Base-by-base conservation (phyloP, 331 rosid genomes). In the Phaseolus coccineus region DNA sequence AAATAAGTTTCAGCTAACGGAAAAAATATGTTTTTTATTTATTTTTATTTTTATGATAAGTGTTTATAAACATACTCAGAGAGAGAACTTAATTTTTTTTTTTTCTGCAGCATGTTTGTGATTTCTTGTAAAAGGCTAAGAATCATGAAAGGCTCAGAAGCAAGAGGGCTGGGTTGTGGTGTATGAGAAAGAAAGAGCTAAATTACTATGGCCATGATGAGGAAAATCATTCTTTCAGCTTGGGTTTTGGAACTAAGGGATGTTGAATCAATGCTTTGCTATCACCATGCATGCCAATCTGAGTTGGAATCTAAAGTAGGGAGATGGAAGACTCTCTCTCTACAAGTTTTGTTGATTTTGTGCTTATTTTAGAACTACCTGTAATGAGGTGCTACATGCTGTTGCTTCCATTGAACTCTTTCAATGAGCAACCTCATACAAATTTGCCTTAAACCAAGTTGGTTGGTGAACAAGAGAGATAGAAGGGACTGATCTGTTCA, bases 111-210 rank as follows among this genome's bases (percentile, higher is more conserved):
- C 19, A 90, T 92, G 96, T 92, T 92, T 70, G 73, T 83, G 88
- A 69, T 90, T 74, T 87, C 93, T 31, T 92, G 97, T 89, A 92
- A 87, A 82, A 87, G 91, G 64, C 62, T 92, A 69, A 90, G 95
- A 84, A 89, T 92, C 85, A 90, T 92, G 97, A 92, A 82, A 80
- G 93, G 89, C 30, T 89, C 93, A 44, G 95, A 88, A 80, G 93
- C 95, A 2, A 90, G 83, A 71, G 97, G 95, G 4, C 82, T 84
- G 85, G 88, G 88, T 6, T 89, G 89, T 86, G 88, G 80, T 39
- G 91, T 77, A 65, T 88, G 87, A 91, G 64, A 64, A 40, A 89
- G 58, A 76, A 39, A 71, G n/a, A 35, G 30, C 16, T 46, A 52
- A 50, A 27, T 39, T 50, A 53, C 51, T 46, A 12, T 68, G 69